Base-by-base conservation (phyloP, 2,329 filamentous ascomycete genomes). In the Immersiporthe knoxdaviesiana region DNA sequence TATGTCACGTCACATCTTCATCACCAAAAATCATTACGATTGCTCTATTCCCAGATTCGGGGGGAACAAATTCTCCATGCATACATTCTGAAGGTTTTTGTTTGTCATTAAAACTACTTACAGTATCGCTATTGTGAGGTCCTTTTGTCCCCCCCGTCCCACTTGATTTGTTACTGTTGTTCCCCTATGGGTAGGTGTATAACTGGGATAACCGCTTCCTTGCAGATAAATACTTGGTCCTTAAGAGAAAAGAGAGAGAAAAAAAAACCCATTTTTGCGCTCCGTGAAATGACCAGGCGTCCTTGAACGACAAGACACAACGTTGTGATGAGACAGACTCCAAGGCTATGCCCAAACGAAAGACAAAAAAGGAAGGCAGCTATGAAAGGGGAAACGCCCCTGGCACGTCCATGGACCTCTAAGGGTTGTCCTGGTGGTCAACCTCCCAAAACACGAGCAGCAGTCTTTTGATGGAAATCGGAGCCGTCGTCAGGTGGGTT, bases 221-320 rank as follows among this genome's bases (percentile, higher is more conserved):
- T 56, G 24, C 32, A 30, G 27, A 30, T 16, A 56, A 18, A 30
- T 27, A 14, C 50, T 27, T 30, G 8, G 24, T 54, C 27, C 14
- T 56, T 18, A 4, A 30, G 30, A 14, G 30, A 27, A 3, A 41
- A 41, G 16, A 41, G 2, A 41, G 5, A 41, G 16, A 3, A 41
- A 41, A 41, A 41, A 41, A 44, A 44, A 21, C 4, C 1, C 44
- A 18, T 37, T 59, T 59, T 59, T 59, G 56, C 56, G 56, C 56
- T 59, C 56, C 56, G 11, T 59, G 56, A 37, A 59, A 59, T 59
- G 56, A 59, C 44, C 54, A 59, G 56, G 32, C 56, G 32, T 56
- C 52, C 52, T 54, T 30, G 27, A 16, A 30, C 2, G 52, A 56
- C 3, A 54, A 54, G 50, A 16, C 50, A 27, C 24, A 27, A 3